Base-by-base conservation (phyloP, 768 basidiomycete genomes). In the Agaricus sinodeliciosus region DNA sequence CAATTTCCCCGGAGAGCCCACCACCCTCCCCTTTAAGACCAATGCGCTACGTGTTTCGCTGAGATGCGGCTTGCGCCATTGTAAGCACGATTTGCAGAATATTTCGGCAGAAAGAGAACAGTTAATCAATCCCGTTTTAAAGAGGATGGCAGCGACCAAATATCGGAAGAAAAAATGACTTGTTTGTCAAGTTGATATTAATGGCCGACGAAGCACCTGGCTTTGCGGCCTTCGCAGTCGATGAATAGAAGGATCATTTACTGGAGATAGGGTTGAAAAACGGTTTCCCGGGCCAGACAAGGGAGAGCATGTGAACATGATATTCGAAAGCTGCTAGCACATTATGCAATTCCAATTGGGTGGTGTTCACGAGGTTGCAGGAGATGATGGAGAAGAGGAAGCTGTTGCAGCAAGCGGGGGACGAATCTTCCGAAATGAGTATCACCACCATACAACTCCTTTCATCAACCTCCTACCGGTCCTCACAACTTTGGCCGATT, bases 381-480 rank as follows among this genome's bases (percentile, higher is more conserved):
- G 11, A 31, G 1, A 8, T 31, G 31, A 31, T 5, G 31, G 22
- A 1, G 22, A 22, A 22, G 22, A 22, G 22, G 22, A 3, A 22
- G 6, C 31, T 8, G 31, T 11, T 7, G 31, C 31, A 11, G 13
- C 43, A 45, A 16, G 43, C 6, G 11, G 11, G 1, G 31, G 31
- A 8, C 31, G 31, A 11, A 4, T 8, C 3, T 31, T 31, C 31
- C 7, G 31, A 31, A 13, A 18, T 19, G n/a, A n/a, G 26, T n/a
- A 16, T 71, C 59, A 85, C 79, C 83, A 84, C 74, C 77, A 87
- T 0, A 84, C 85, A 0, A 65, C 69, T 0, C 87, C 87, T 55
- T 75, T 77, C 86, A 90, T 90, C 55, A 89, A 63, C 58, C 82
- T 69, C 54, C 84, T 73, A 1, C 86, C 87, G 2, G 85, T 90